Percentiles rank a stretch among this genome's conserved stretches.
Conservation (phyloP, 2,329 filamentous ascomycete species). For the Pseudonectria buxi region DNA sequence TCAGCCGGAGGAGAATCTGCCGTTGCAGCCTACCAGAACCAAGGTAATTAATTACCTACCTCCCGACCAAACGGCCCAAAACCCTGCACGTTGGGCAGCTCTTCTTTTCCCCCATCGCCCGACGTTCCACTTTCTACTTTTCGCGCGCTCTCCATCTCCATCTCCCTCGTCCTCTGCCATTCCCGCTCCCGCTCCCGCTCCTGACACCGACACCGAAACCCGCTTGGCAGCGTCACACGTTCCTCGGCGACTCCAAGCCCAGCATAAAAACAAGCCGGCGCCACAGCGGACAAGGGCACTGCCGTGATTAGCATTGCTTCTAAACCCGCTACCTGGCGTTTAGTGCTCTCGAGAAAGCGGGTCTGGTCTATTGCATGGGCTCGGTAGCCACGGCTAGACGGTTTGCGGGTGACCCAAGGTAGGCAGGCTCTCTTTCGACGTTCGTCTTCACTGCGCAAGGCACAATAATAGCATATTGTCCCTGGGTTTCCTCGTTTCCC, state of each 20-base stretch:
- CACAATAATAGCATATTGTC: no score
- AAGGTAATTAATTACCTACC: no score
- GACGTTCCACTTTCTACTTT: not conserved
- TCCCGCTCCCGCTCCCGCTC: no score
- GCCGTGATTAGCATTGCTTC: conserved; percentile 16
- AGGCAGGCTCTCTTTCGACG: no score
- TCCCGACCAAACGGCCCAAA: not conserved
- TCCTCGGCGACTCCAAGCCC: no score
- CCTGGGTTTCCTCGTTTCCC: no score
- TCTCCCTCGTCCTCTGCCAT: not conserved
- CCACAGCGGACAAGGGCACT: conserved; percentile 20
- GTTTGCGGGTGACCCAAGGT: no score
- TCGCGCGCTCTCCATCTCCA: not conserved
- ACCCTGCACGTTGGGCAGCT: not conserved
- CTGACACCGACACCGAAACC: no score
- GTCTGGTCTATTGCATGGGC: conserved; percentile 16
- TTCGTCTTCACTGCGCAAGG: no score
- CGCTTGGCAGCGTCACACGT: no score
- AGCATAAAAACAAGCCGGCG: conserved; percentile 6
- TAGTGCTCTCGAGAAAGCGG: conserved; percentile 19
- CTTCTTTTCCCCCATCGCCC: not conserved
- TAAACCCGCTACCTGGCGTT: conserved; percentile 7
- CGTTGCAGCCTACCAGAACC: no score
- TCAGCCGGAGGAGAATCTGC: no score
- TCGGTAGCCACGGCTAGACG: conserved; percentile 20